Conservation (phyloP, 2,329 filamentous ascomycete species). For the Talaromyces sp. region DNA sequence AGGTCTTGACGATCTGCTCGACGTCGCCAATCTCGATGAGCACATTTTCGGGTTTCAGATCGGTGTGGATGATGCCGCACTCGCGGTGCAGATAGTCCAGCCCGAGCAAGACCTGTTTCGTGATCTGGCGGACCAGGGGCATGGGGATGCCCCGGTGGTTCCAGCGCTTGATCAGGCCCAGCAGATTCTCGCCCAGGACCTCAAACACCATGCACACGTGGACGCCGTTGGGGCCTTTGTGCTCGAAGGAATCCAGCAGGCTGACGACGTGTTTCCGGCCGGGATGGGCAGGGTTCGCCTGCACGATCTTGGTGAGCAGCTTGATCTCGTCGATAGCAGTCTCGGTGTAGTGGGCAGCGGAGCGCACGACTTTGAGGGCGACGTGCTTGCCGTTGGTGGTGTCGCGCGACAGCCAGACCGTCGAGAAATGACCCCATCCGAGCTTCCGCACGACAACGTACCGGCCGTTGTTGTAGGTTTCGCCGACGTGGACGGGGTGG, state of each 20-base stretch:
- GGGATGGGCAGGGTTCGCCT: conserved; percentile 90
- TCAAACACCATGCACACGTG: conserved; percentile 99
- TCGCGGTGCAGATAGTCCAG: conserved; percentile 95
- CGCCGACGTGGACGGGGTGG: conserved; percentile 88
- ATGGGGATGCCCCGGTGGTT: conserved; percentile 97
- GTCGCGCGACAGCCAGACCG: conserved; percentile 80
- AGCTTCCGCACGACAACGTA: conserved; percentile 96
- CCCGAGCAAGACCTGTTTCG: conserved; percentile 92
- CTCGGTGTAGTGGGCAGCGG: conserved; percentile 96
- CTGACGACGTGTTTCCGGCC: conserved; percentile 94
- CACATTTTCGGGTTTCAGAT: conserved; percentile 96
- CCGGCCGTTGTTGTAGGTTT: conserved; percentile 95
- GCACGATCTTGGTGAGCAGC: conserved; percentile 91
- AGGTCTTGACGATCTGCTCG: conserved; percentile 95
- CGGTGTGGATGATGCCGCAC: conserved; percentile 98
- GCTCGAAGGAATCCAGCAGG: conserved; percentile 92
- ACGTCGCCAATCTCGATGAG: conserved; percentile 98
- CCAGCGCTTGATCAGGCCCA: conserved; percentile 96
- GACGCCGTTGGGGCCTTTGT: conserved; percentile 91
- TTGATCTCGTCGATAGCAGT: conserved; percentile 99
- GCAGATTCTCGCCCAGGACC: conserved; percentile 88
- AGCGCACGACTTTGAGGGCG: conserved; percentile 94
- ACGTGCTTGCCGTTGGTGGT: conserved; percentile 89
- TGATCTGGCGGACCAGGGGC: conserved; percentile 95
- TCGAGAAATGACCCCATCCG: conserved; percentile 99